Evolutionary conservation across 768 basidiomycete species (phyloP), one percentile per base, ranked within the genome.

Genomic region (Termitomyces sp.): DNA sequence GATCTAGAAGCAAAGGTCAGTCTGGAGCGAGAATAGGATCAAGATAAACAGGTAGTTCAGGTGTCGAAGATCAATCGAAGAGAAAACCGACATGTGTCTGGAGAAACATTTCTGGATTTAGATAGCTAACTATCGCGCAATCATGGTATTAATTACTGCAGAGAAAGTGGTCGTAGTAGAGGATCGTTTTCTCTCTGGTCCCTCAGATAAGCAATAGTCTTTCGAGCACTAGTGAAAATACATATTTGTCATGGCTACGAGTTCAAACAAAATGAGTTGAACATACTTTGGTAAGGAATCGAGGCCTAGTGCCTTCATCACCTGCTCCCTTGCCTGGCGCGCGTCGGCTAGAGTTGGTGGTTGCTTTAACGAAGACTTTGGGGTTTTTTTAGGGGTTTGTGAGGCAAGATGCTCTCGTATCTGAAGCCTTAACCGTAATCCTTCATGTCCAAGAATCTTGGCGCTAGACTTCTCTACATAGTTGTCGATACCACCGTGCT

Each of bases 401-500:
- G 53, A 48, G 28, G 56, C 52, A 39, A 55, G 52, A 45, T 64
- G 61, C 14, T 63, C 61, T 46, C 63, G 62, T 32, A 79, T 62
- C 52, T 68, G 65, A 17, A 75, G 60, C 7, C 86, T 76, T 27
- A 88, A 59, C 54, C 73, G 67, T 72, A 81, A 75, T n/a, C 80
- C 80, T 58, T 73, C 75, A 64, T 68, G 70, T 16, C 73, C 73
- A 21, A 76, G 68, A n/a, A 68, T 58, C 37, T 69, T 66, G 44
- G 68, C 70, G n/a, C 72, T 69, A 1, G 78, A 79, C 11, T 74
- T 76, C 45, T 79, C 70, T 17, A 90, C 73, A 65, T 90, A 91
- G 40, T 82, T 79, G 64, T 91, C 89, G 30, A 91, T 67, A 8
- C 86, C 84, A n/a, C 85, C 86, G 59, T 84, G 74, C 86, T 87